Evolutionary conservation across 2,329 filamentous ascomycete genomes (phyloP), one percentile per base, ranked within the genome.

Genomic region (Trichoderma lentiforme): DNA sequence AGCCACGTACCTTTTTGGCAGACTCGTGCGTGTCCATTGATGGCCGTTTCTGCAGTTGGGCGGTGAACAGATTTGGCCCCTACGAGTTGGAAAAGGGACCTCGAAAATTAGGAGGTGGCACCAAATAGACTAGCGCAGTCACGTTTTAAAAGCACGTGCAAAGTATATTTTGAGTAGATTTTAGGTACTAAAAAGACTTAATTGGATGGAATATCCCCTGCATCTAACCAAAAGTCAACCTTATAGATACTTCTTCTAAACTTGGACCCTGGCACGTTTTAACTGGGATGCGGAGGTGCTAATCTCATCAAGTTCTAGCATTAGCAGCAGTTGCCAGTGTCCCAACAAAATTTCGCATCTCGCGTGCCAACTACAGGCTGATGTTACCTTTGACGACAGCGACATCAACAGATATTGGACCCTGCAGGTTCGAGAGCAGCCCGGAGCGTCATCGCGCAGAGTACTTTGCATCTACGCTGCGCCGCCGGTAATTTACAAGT

Each of bases 281-380:
- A 11, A 14, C 66, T 30, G 15, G 60, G 60, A 65, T 57, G 14
- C 26, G 18, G 18, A 26, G 26, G 47, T 32, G 60, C 69, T 56
- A 64, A 56, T 64, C 60, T 43, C 43, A 51, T 47, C 18, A 47
- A 51, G 53, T 47, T 21, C 56, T 60, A 69, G 51, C 64, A 58
- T 21, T 6, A 58, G 24, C 53, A 58, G 34, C 56, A 47, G 57
- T 26, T 26, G 65, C 57, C 32, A 12, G 12, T 65, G 39, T 71
- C 69, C 69, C 69, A 71, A 71, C 69, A 71, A 71, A 71, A 71
- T 39, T 43, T 58, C 69, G 30, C 69, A 65, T 62, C 67, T 70
- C 57, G 57, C 57, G 57, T 62, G 65, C 65, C 53, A 69, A 24
- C 28, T 11, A 36, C 28, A 24, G 36, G 21, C 39, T 60, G 58